Evolutionary conservation across 108 stramenopile species (phyloP).

Genomic region (Conticribra weissflogii): DNA sequence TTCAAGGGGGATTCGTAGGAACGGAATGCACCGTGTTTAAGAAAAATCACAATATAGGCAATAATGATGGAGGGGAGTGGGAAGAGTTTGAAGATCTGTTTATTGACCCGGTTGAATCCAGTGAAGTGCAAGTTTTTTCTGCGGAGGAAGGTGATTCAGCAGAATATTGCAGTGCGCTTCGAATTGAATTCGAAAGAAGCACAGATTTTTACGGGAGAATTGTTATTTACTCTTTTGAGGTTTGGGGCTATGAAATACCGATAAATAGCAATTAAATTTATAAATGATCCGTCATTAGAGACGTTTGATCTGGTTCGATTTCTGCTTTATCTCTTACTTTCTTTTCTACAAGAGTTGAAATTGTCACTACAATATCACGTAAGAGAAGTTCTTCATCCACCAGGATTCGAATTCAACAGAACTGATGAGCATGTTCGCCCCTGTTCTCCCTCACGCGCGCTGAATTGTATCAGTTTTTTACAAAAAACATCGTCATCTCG

Average conservation of each 20-base stretch:
- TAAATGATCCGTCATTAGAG: no score
- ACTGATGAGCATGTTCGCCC: no score
- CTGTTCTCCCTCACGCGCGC: no score
- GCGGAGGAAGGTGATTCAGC: conserved; percentile 15
- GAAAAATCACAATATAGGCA: conserved; percentile 12
- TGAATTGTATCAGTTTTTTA: no score
- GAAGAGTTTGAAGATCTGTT: conserved; percentile 45
- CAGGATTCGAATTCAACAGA: no score
- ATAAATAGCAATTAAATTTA: no score
- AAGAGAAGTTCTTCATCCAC: no score
- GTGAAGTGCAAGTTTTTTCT: conserved; percentile 44
- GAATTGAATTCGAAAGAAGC: conserved; percentile 49
- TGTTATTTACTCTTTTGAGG: conserved; percentile 49
- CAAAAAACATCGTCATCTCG: no score
- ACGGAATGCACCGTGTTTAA: conserved; percentile 45
- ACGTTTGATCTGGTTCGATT: no score
- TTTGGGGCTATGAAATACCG: conserved; percentile 42
- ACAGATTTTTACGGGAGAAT: conserved; percentile 54
- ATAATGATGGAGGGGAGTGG: conserved; percentile 37
- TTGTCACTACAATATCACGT: no score
- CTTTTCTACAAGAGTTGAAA: no score
- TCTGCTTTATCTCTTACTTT: no score
- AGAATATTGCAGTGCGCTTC: conserved; percentile 31
- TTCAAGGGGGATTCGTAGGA: conserved; percentile 52
- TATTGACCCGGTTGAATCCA: conserved; percentile 43